Percentiles rank a stretch among this genome's conserved stretches.
Conservation (phyloP, 176 grass and related monocot species). For the Oryza meridionalis region DNA sequence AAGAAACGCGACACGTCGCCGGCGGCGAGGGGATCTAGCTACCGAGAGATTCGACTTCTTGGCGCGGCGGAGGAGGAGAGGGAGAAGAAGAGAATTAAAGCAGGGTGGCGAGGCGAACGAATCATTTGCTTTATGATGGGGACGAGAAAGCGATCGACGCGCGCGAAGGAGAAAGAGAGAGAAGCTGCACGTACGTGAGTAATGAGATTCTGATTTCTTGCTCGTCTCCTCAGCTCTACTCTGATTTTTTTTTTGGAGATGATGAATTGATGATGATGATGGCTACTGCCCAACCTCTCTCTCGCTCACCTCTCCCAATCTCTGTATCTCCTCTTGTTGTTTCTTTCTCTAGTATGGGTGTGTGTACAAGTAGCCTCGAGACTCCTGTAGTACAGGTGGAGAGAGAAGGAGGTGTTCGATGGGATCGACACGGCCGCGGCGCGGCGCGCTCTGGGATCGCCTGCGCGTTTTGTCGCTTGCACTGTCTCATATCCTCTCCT, state of each 20-base stretch:
- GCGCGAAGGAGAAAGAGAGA: background rate
- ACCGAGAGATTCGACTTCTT: background rate
- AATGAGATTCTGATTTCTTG: background rate
- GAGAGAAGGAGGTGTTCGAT: background rate
- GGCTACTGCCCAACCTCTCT: background rate
- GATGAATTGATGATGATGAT: background rate
- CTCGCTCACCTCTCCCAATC: background rate
- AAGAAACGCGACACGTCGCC: background rate
- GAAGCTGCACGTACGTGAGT: conserved; percentile 6
- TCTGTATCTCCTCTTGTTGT: background rate
- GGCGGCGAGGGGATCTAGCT: background rate
- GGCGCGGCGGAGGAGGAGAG: background rate
- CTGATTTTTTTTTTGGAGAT: background rate
- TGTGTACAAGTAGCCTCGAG: background rate
- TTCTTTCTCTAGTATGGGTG: background rate
- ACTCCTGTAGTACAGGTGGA: background rate
- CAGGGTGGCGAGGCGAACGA: background rate
- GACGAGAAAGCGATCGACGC: background rate
- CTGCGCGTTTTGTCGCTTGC: background rate
- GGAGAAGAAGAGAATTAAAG: background rate
- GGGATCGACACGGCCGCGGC: background rate
- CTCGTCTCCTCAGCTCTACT: too few relatives aligned
- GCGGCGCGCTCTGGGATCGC: background rate
- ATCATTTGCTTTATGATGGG: conserved; percentile 5
- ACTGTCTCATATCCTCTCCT: background rate